Base-by-base conservation (phyloP, 2,329 filamentous ascomycete species). In the Neoarthrinium moseri region DNA sequence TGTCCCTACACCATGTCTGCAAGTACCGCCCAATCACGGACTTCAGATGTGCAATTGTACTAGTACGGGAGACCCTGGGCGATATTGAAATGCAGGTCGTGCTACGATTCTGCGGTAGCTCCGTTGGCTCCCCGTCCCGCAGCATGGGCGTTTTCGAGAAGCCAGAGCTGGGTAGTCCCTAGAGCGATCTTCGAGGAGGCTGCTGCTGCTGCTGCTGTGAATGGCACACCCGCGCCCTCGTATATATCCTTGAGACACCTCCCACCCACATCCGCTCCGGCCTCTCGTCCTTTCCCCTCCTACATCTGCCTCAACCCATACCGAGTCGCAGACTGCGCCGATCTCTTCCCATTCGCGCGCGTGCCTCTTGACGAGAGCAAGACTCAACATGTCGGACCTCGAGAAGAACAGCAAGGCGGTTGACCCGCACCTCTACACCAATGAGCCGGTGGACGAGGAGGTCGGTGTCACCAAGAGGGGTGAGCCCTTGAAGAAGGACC, bases 381-480 rank as follows among this genome's bases (percentile, higher is more conserved):
- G 30, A 29, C 24, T 22, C 40, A 58, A 37, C 6, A 62, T 63
- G 56, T 57, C 57, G 38, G 55, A 60, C 42, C 48, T 39, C 34
- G 55, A 58, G 27, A 62, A 63, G 50, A 46, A 46, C n/a, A 45
- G 44, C 30, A 60, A 61, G 48, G 55, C 49, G 41, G 48, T 43
- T 36, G 40, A 35, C 45, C 35, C 48, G 42, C 51, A 53, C 22
- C 42, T 49, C n/a, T 56, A 56, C 48, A 45, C 34, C 34, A 29
- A 42, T 17, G 45, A 27, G 20, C 17, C 51, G 20, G 49, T 43
- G 27, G 68, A 70, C 52, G 59, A 69, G 50, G 68, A 66, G 52
- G 60, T 64, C 40, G 66, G 62, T 29, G 55, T 64, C 32, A 58
- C 69, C 46, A 53, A 61, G 56, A 62, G 64, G 54, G 50, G 52